Evolutionary conservation across 106 monocot genomes (phyloP).

Genomic region (Dioscorea dumetorum): DNA sequence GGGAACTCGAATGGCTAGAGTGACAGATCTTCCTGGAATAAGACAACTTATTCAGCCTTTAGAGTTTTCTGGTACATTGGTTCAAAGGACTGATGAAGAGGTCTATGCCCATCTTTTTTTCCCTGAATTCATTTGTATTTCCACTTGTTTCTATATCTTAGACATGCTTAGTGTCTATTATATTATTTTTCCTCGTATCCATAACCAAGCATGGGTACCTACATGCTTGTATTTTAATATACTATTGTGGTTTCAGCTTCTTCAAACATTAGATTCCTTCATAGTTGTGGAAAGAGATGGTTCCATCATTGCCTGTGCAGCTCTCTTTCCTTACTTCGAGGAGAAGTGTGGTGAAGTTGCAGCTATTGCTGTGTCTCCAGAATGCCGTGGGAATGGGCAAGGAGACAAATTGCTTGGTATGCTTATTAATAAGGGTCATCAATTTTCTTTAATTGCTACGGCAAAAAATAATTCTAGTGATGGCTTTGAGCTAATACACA

Average conservation of each 20-base stretch:
- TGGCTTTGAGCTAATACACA: too few species aligned
- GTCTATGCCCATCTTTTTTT: conserved; percentile 12
- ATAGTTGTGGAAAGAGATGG: conserved; percentile 89
- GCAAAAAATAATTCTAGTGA: too few species aligned
- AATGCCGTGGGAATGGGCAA: conserved; percentile 84
- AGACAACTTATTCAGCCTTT: conserved; percentile 62
- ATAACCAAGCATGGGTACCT: too few species aligned
- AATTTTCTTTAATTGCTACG: not conserved
- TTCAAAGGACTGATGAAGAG: conserved; percentile 65
- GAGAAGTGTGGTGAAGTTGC: conserved; percentile 90
- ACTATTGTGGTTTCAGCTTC: conserved; percentile 33
- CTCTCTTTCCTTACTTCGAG: conserved; percentile 64
- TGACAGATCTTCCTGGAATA: conserved; percentile 58
- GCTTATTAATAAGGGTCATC: not conserved
- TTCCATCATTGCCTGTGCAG: conserved; percentile 86
- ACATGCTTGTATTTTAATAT: not conserved
- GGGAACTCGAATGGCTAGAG: conserved; percentile 60
- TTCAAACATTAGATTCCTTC: conserved; percentile 47
- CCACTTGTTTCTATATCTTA: too few species aligned
- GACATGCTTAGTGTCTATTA: too few species aligned
- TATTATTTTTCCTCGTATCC: too few species aligned
- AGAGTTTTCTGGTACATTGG: conserved; percentile 64
- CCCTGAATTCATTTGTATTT: not conserved
- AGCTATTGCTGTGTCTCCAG: conserved; percentile 78
- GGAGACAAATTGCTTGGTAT: conserved; percentile 89